Conservation (phyloP, 306 rosid genomes). For the Astragalus membranaceus region DNA sequence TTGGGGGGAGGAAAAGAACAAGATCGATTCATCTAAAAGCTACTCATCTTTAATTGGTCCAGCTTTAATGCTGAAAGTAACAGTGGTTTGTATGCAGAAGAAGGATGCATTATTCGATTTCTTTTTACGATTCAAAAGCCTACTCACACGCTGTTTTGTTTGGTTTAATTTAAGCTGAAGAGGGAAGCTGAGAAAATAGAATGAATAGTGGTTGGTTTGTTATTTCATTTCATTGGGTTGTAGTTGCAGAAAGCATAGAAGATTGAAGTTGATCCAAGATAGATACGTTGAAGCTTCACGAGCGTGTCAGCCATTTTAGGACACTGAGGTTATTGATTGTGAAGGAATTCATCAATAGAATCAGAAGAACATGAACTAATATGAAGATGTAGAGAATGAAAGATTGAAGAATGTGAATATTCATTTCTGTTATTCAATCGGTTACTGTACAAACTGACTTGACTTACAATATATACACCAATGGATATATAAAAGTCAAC, state of each 20-base stretch:
- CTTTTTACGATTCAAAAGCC: background rate
- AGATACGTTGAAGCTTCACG: constrained; percentile 30
- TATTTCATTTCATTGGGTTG: too few relatives aligned
- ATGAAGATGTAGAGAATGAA: too few relatives aligned
- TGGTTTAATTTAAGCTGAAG: background rate
- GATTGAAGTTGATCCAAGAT: constrained; percentile 8
- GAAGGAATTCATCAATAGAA: too few relatives aligned
- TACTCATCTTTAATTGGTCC: background rate
- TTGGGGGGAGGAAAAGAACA: constrained; percentile 2
- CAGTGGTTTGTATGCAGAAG: background rate
- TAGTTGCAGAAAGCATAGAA: background rate
- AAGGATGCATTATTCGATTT: constrained; percentile 21
- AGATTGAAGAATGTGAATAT: too few relatives aligned
- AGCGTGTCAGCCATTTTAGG: constrained; percentile 56
- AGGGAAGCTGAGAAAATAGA: constrained; percentile 4
- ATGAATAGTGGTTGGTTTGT: background rate
- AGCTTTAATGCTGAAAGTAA: constrained; percentile 23
- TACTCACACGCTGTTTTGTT: background rate
- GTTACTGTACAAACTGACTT: too few relatives aligned
- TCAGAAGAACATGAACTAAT: too few relatives aligned
- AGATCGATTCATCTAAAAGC: constrained; percentile 3
- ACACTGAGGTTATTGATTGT: constrained; percentile 48
- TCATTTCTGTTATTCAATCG: too few relatives aligned
- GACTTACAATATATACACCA: too few relatives aligned
- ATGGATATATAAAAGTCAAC: too few relatives aligned